These are phyloP conservation scores for Atalantia buxifolia DNA, from an alignment of 345 rosid genomes.

Conservation along the genomic window DNA sequence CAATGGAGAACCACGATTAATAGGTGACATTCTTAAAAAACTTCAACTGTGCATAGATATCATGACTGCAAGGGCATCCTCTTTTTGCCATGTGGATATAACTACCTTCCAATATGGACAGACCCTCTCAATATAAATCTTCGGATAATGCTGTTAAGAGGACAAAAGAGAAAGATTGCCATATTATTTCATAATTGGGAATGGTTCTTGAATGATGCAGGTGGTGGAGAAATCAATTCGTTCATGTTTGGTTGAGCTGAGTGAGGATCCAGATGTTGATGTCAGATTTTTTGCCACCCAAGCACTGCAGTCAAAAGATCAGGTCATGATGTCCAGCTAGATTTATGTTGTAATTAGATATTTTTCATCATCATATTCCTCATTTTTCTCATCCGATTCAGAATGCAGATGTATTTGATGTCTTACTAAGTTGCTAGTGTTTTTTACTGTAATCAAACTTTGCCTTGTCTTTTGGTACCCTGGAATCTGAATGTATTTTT, in stretches of 20 bases:
- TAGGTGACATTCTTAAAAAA: not conserved
- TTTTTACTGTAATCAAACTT: not conserved
- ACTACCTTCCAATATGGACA: not conserved
- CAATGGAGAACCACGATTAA: not conserved
- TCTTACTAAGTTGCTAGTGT: slow-evolving; percentile 7
- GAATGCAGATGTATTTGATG: slow-evolving; percentile 8
- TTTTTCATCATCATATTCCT: not conserved
- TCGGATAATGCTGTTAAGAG: not conserved
- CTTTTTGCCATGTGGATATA: not conserved
- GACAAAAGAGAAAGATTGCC: not conserved
- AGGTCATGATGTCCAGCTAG: slow-evolving; percentile 62
- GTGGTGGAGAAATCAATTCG: slow-evolving; percentile 66
- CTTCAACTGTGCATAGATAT: not conserved
- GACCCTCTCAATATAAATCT: not conserved
- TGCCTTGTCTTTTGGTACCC: not conserved
- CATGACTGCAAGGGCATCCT: not conserved
- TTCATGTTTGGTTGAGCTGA: slow-evolving; percentile 64
- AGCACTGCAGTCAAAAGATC: slow-evolving; percentile 55
- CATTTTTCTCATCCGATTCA: not conserved
- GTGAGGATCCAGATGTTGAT: slow-evolving; percentile 80
- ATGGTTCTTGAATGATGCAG: slow-evolving; percentile 30
- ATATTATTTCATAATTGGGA: not conserved
- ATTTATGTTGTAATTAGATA: slow-evolving; percentile 4
- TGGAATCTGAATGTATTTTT: not conserved
- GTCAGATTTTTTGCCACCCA: slow-evolving; percentile 65